Evolutionary conservation across 139 green algal species (phyloP).

Genomic region (Yamagishiella unicocca): DNA sequence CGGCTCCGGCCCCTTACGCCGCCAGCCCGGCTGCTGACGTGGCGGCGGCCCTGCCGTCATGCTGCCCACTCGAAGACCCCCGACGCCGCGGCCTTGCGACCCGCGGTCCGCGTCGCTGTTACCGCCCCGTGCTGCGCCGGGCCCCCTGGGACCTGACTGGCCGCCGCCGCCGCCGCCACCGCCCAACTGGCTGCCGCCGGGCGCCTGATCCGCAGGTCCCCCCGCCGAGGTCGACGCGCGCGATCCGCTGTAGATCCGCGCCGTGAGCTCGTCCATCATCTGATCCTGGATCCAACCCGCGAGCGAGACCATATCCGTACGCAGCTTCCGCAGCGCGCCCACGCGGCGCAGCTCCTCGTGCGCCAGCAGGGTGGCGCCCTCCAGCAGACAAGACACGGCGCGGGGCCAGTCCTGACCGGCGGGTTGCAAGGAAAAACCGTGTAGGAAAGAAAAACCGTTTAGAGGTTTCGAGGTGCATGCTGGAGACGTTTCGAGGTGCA

Average conservation of each 20-base stretch:
- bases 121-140: neutral
- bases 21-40: slow-evolving; percentile 1
- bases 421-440: too few relatives aligned
- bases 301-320: slow-evolving; percentile 62
- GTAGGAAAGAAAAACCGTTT: too few relatives aligned
- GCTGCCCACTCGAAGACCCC: neutral
- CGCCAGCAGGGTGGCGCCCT: slow-evolving; percentile 75
- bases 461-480: too few relatives aligned
- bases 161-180: neutral
- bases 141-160: neutral
- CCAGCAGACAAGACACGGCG: slow-evolving; percentile 73
- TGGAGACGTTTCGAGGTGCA: too few relatives aligned
- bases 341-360: slow-evolving; percentile 66
- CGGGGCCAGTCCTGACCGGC: slow-evolving; percentile 76
- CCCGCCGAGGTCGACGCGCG: slow-evolving; percentile 1
- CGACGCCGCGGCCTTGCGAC: neutral
- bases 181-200: neutral
- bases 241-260: slow-evolving; percentile 50
- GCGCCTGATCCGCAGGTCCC: neutral
- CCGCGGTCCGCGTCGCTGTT: too few relatives aligned
- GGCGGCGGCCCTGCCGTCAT: neutral
- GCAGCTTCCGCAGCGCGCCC: slow-evolving; percentile 69
- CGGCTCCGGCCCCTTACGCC: slow-evolving; percentile 16
- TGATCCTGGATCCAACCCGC: slow-evolving; percentile 60
- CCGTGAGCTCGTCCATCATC: slow-evolving; percentile 71